Evolutionary conservation across 1,284 basidiomycete species (phyloP).

Genomic region (Acaromyces ingoldii): DNA sequence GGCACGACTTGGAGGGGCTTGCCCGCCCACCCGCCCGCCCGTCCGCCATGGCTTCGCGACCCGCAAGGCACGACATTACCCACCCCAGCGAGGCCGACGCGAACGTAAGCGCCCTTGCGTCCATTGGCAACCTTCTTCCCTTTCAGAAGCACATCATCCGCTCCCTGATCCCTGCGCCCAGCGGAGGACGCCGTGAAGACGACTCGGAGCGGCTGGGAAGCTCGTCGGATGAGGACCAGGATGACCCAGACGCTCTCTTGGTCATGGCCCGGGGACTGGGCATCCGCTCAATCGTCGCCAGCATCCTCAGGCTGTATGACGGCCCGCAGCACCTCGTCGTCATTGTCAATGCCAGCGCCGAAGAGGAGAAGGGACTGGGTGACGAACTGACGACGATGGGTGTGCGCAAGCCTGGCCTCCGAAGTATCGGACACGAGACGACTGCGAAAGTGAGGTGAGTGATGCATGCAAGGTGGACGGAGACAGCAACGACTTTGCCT

Average conservation of each 20-base stretch:
- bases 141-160: slow-evolving; percentile 42
- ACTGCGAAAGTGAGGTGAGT: slow-evolving; percentile 70
- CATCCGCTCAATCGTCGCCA: slow-evolving; percentile 39
- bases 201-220: too few relatives aligned
- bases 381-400: slow-evolving; percentile 90
- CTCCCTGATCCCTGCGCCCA: slow-evolving; percentile 31
- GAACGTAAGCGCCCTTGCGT: background rate
- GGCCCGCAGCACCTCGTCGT: slow-evolving; percentile 77
- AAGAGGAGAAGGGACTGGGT: slow-evolving; percentile 84
- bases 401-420: slow-evolving; percentile 75
- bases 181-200: background rate
- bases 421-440: slow-evolving; percentile 79
- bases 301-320: slow-evolving; percentile 70
- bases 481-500: too few relatives aligned
- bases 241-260: slow-evolving; percentile 56
- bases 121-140: slow-evolving; percentile 24
- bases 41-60: background rate
- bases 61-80: too few relatives aligned
- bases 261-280: slow-evolving; percentile 45
- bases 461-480: too few relatives aligned
- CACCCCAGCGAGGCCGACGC: too few relatives aligned
- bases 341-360: slow-evolving; percentile 71
- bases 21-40: background rate
- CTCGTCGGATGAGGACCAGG: slow-evolving; percentile 25
- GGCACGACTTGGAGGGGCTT: background rate